A percentile compares a stretch with the other conserved stretches of the same genome.
Evolutionary conservation across 768 basidiomycete species (phyloP).

Genomic region (Rhizopogon salebrosus): DNA sequence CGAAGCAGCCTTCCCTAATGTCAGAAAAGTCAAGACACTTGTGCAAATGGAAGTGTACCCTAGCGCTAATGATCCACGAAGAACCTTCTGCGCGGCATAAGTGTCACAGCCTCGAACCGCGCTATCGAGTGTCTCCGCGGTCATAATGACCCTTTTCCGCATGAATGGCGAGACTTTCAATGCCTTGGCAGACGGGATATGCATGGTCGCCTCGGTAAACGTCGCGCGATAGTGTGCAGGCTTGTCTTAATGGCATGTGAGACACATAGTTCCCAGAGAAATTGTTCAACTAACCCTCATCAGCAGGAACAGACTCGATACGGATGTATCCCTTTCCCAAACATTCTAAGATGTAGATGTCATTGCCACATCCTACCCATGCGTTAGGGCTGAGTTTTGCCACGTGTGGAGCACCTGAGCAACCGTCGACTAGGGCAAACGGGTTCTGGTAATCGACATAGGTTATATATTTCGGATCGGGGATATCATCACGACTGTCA

Average conservation of each 20-base stretch:
- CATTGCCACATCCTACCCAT: slow-evolving; percentile 78
- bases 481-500: slow-evolving; percentile 33
- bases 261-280: background rate
- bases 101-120: slow-evolving; percentile 69
- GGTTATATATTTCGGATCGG: slow-evolving; percentile 56
- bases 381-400: slow-evolving; percentile 49
- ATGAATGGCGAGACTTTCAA: slow-evolving; percentile 51
- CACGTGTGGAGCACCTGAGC: slow-evolving; percentile 52
- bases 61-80: slow-evolving; percentile 40
- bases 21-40: slow-evolving; percentile 1
- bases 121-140: slow-evolving; percentile 48
- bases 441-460: slow-evolving; percentile 78
- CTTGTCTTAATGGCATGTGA: background rate
- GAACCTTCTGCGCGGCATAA: slow-evolving; percentile 51
- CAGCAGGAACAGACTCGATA: slow-evolving; percentile 41
- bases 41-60: slow-evolving; percentile 38
- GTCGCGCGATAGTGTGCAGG: slow-evolving; percentile 40
- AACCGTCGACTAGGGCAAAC: slow-evolving; percentile 48
- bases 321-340: slow-evolving; percentile 66
- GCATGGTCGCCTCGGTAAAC: slow-evolving; percentile 49
- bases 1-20: slow-evolving; percentile 45
- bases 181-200: slow-evolving; percentile 36
- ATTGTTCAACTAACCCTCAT: slow-evolving; percentile 26
- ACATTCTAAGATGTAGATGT: slow-evolving; percentile 70
- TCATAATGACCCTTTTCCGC: slow-evolving; percentile 47